Conservation (phyloP, 192 early-diverging fungal species). For the Mortierella alpina region DNA sequence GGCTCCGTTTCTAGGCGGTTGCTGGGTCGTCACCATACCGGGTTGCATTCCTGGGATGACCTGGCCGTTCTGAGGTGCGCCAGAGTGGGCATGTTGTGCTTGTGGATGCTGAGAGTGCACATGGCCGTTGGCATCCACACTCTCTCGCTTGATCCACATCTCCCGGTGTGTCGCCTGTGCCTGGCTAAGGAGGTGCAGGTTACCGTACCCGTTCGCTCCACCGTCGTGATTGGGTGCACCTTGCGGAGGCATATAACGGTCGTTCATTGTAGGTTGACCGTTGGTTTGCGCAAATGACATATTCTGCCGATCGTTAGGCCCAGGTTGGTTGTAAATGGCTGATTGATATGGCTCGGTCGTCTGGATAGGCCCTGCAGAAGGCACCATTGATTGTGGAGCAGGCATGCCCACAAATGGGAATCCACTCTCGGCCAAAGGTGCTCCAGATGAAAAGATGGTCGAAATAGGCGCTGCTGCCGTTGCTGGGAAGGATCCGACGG, state of each 20-base stretch:
- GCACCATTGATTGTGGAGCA: conserved; percentile 3
- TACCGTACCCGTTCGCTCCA: conserved; percentile 19
- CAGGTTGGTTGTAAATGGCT: conserved; percentile 28
- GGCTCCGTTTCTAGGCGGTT: conserved; percentile 7
- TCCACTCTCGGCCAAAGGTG: conserved; percentile 14
- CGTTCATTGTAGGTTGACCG: conserved; percentile 28
- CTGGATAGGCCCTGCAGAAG: conserved; percentile 21
- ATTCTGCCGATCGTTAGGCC: conserved; percentile 9
- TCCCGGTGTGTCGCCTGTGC: conserved; percentile 43
- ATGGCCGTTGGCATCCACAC: conserved; percentile 22
- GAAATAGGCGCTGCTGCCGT: conserved; percentile 25
- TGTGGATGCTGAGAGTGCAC: conserved; percentile 7
- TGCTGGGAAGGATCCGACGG: conserved; percentile 24
- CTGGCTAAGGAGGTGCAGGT: conserved; percentile 37
- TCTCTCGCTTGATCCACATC: conserved; percentile 49
- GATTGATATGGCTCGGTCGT: conserved; percentile 30
- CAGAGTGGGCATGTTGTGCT: conserved; percentile 9
- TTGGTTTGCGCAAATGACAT: conserved; percentile 29
- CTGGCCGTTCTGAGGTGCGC: not conserved
- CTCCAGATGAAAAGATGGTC: conserved; percentile 15
- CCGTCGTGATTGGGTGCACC: conserved; percentile 20
- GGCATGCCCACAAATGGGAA: conserved; percentile 31
- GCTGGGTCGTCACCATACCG: conserved; percentile 12
- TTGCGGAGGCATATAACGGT: conserved; percentile 34
- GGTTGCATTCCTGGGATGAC: conserved; percentile 12